phyloP scores from a whole-genome alignment of 2,329 filamentous ascomycete genomes.

The Colletotrichum sansevieriae region DNA sequence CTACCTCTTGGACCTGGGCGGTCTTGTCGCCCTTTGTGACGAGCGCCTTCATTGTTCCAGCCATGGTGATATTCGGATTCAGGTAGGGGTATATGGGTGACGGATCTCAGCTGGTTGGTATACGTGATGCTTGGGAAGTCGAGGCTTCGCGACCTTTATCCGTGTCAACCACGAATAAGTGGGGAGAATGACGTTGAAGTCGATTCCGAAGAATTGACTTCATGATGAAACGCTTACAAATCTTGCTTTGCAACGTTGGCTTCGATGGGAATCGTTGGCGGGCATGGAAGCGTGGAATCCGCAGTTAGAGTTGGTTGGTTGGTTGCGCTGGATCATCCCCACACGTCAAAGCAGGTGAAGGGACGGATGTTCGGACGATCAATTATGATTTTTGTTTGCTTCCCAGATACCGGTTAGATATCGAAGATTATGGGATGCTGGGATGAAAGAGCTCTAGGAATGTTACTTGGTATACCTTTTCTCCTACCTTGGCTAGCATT shows the following conservation, averaged over 20 bases:
- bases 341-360: conserved; percentile 1
- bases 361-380: too few species aligned
- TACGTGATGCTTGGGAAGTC: background rate
- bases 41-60: conserved; percentile 47
- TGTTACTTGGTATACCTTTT: too few species aligned
- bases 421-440: too few species aligned
- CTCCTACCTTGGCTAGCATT: too few species aligned
- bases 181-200: conserved; percentile 16
- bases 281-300: background rate
- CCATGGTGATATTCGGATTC: background rate
- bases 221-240: conserved; percentile 28
- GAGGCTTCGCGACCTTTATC: background rate
- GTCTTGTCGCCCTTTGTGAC: conserved; percentile 49
- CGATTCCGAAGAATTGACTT: background rate
- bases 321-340: conserved; percentile 4
- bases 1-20: conserved; percentile 48
- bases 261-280: background rate
- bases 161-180: background rate
- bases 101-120: too few species aligned
- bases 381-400: too few species aligned
- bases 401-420: too few species aligned
- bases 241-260: background rate
- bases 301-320: background rate
- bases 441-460: too few species aligned
- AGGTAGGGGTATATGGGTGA: background rate